Conservation (phyloP, 108 stramenopile genomes). For the Cyclotella cryptica region DNA sequence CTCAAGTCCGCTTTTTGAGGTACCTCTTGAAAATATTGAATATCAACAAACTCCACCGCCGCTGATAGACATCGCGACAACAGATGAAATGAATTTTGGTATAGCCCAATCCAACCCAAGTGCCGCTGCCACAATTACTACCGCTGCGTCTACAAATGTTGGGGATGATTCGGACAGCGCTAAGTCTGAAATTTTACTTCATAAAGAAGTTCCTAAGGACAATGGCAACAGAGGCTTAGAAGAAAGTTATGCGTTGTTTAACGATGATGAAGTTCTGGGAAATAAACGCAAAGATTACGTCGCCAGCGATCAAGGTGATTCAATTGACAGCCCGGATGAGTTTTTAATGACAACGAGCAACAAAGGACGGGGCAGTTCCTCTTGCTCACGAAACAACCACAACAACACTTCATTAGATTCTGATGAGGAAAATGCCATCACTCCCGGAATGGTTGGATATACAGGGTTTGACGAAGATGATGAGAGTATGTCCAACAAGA, state of each 20-base stretch:
- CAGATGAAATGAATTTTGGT: background rate
- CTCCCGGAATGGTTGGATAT: slow-evolving; percentile 28
- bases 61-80: background rate
- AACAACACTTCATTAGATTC: background rate
- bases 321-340: background rate
- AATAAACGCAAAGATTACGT: background rate
- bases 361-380: background rate
- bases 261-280: background rate
- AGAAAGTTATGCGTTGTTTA: slow-evolving; percentile 20
- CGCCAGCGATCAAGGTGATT: background rate
- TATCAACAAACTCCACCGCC: background rate
- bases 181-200: background rate
- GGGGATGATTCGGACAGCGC: slow-evolving; percentile 17
- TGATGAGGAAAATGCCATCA: slow-evolving; percentile 2
- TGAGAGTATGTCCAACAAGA: background rate
- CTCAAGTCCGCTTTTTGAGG: background rate
- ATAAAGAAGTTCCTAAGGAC: background rate
- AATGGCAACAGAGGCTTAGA: slow-evolving; percentile 4
- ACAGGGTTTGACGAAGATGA: slow-evolving; percentile 29
- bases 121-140: slow-evolving; percentile 15
- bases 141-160: slow-evolving; percentile 6
- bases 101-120: slow-evolving; percentile 1
- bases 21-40: background rate
- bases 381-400: background rate
- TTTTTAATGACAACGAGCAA: background rate